Conservation (phyloP, 2,329 filamentous ascomycete species). For the Neofusicoccum kwambonambiense region DNA sequence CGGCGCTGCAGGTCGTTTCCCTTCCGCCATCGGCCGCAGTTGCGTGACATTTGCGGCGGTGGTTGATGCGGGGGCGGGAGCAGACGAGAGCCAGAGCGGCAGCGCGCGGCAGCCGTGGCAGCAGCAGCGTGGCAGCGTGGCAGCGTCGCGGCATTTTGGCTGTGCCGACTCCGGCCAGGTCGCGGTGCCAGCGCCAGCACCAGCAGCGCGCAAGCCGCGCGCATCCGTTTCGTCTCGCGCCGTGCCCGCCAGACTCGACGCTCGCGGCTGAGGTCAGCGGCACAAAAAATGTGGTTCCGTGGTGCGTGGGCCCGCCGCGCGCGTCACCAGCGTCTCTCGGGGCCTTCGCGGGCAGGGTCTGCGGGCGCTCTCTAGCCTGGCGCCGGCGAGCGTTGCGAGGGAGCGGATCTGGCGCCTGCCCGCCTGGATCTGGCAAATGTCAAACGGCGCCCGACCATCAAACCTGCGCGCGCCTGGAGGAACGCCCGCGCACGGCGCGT, state of each 20-base stretch:
- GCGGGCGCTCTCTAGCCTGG: neutral
- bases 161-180: neutral
- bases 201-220: neutral
- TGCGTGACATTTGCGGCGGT: neutral
- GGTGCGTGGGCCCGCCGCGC: neutral
- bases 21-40: neutral
- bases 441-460: neutral
- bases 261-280: neutral
- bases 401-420: neutral
- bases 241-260: too few relatives aligned
- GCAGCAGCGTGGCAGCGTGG: too few relatives aligned
- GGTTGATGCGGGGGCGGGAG: constrained; percentile 9
- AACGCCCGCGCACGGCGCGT: neutral
- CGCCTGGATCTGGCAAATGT: neutral
- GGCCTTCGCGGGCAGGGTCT: neutral
- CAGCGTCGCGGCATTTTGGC: constrained; percentile 7
- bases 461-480: neutral
- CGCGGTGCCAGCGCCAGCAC: too few relatives aligned
- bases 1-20: neutral
- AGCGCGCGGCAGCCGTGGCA: neutral
- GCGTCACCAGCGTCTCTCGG: neutral
- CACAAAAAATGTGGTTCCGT: too few relatives aligned
- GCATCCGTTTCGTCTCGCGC: neutral
- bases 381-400: neutral
- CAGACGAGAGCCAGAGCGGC: constrained; percentile 2